phyloP scores from a whole-genome alignment of 495 filamentous ascomycete species.

The Penicillium coprophilum region DNA sequence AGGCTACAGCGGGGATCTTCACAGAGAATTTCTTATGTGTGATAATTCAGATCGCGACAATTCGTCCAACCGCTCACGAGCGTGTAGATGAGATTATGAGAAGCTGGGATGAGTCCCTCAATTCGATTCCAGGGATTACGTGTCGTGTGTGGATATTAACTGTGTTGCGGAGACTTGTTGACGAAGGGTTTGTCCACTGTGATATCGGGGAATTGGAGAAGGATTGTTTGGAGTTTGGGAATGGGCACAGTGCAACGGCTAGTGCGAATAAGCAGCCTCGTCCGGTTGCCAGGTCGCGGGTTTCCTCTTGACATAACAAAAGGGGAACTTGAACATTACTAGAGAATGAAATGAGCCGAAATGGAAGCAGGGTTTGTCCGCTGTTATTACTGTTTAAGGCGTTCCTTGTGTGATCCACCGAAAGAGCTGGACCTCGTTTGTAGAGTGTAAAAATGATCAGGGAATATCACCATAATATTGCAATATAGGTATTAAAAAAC shows the following conservation, averaged over 20 bases:
- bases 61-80: background rate
- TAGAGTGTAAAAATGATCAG: background rate
- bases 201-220: slow-evolving; percentile 4
- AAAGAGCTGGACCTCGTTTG: background rate
- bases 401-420: background rate
- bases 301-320: background rate
- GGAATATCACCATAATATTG: background rate
- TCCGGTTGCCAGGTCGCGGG: background rate
- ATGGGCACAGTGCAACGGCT: background rate
- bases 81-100: slow-evolving; percentile 2
- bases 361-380: no score
- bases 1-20: background rate
- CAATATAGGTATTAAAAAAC: background rate
- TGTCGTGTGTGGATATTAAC: background rate
- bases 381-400: no score
- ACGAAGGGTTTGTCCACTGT: background rate
- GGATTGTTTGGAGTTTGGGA: slow-evolving; percentile 2
- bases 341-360: no score
- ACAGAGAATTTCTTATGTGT: background rate
- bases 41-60: background rate
- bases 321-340: no score
- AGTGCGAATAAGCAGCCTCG: background rate
- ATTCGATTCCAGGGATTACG: background rate
- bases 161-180: background rate
- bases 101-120: background rate